A percentile compares a stretch with the other conserved stretches of the same genome.
Evolutionary conservation across 768 basidiomycete genomes (phyloP).

Genomic region (Leccinum rimulosum): DNA sequence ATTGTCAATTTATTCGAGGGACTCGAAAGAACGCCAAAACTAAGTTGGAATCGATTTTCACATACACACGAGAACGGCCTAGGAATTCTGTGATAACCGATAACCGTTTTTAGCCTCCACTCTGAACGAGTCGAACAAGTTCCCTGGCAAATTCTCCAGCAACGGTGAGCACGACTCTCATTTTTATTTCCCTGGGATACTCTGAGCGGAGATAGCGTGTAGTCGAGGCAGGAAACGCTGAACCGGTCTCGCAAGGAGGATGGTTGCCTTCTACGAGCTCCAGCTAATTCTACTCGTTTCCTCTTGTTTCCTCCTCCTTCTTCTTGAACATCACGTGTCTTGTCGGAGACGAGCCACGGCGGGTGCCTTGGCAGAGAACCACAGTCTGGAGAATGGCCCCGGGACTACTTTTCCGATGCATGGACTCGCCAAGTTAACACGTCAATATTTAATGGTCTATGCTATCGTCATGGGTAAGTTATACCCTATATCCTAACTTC

Average conservation of each 20-base stretch:
- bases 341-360: conserved; percentile 22
- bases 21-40: too few relatives aligned
- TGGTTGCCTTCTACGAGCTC: conserved; percentile 40
- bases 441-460: conserved; percentile 64
- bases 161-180: conserved; percentile 7
- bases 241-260: conserved; percentile 5
- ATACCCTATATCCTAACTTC: neutral
- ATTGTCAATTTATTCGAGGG: neutral
- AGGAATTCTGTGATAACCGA: neutral
- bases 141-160: conserved; percentile 1
- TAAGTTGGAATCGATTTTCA: neutral
- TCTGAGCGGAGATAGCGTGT: neutral
- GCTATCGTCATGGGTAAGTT: conserved; percentile 69
- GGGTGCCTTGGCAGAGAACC: conserved; percentile 23
- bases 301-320: conserved; percentile 35
- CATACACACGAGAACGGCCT: neutral
- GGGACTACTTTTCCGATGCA: conserved; percentile 17
- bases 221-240: neutral
- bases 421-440: conserved; percentile 34
- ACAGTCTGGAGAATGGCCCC: conserved; percentile 31
- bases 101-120: neutral
- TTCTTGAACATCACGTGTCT: conserved; percentile 34
- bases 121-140: neutral
- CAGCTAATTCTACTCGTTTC: conserved; percentile 36
- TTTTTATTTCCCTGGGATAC: neutral